phyloP scores from a whole-genome alignment of 768 basidiomycete species.

The Kwoniella dejecticola region DNA sequence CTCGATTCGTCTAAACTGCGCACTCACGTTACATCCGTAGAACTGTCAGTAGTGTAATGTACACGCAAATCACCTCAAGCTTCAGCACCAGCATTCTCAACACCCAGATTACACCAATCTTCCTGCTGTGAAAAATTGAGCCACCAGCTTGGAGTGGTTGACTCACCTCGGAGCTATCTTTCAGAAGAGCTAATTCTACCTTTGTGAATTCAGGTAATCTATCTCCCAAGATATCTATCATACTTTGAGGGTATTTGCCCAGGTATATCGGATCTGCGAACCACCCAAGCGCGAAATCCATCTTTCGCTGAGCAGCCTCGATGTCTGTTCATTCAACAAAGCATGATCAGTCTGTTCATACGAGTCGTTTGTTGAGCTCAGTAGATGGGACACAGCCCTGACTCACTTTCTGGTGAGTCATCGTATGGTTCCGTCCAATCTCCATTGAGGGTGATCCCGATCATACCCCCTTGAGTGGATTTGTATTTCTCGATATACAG shows the following conservation, averaged over 20 bases:
- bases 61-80: too few relatives aligned
- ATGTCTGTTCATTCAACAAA: constrained; percentile 62
- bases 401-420: constrained; percentile 68
- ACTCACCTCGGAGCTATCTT: constrained; percentile 52
- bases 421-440: constrained; percentile 77
- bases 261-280: constrained; percentile 70
- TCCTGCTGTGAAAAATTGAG: too few relatives aligned
- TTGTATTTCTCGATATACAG: constrained; percentile 71
- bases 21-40: constrained; percentile 37
- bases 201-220: constrained; percentile 47
- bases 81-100: neutral
- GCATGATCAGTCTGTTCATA: too few relatives aligned
- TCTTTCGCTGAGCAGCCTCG: constrained; percentile 69
- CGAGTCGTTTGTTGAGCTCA: too few relatives aligned
- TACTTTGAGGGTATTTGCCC: constrained; percentile 65
- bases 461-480: constrained; percentile 64
- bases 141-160: too few relatives aligned
- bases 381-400: neutral
- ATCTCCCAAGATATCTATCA: constrained; percentile 45
- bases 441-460: constrained; percentile 78
- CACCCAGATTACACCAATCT: too few relatives aligned
- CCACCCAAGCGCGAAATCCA: constrained; percentile 70
- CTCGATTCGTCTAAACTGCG: too few relatives aligned
- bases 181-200: constrained; percentile 46
- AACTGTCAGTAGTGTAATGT: too few relatives aligned